Evolutionary conservation across 306 rosid genomes (phyloP).

Genomic region (Potentilla sterilis): DNA sequence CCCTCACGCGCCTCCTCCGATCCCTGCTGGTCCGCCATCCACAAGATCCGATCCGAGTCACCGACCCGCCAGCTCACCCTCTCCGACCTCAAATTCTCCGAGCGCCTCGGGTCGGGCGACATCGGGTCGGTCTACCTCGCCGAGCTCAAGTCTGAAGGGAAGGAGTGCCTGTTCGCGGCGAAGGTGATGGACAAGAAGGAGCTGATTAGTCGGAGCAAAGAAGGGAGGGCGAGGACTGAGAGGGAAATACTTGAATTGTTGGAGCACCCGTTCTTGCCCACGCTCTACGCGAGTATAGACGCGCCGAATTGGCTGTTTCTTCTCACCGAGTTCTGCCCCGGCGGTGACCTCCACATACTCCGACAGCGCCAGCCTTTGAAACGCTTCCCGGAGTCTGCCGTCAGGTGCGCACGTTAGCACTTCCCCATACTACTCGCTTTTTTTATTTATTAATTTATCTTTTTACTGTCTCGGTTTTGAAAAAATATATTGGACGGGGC

Average conservation of each 20-base stretch:
- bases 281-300: conserved; percentile 69
- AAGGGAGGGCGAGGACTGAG: conserved; percentile 76
- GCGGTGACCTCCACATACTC: conserved; percentile 83
- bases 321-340: conserved; percentile 81
- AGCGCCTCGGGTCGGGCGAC: conserved; percentile 75
- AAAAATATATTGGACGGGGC: conserved; percentile 16
- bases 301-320: conserved; percentile 66
- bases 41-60: conserved; percentile 68
- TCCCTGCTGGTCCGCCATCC: conserved; percentile 65
- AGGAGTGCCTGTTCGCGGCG: conserved; percentile 54
- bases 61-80: conserved; percentile 46
- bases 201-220: conserved; percentile 62
- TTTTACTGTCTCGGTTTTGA: neutral
- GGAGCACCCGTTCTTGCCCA: conserved; percentile 79
- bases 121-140: conserved; percentile 73
- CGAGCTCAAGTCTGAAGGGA: conserved; percentile 40
- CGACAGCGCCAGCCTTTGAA: conserved; percentile 73
- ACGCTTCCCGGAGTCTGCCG: conserved; percentile 68
- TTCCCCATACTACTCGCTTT: neutral
- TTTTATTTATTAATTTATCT: neutral
- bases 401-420: conserved; percentile 59
- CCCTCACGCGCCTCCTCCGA: conserved; percentile 53
- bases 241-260: conserved; percentile 62
- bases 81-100: conserved; percentile 63
- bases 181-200: conserved; percentile 88